These are phyloP conservation scores for Fragaria ananassa DNA, from an alignment of 306 rosid genomes.

Conservation along the genomic window DNA sequence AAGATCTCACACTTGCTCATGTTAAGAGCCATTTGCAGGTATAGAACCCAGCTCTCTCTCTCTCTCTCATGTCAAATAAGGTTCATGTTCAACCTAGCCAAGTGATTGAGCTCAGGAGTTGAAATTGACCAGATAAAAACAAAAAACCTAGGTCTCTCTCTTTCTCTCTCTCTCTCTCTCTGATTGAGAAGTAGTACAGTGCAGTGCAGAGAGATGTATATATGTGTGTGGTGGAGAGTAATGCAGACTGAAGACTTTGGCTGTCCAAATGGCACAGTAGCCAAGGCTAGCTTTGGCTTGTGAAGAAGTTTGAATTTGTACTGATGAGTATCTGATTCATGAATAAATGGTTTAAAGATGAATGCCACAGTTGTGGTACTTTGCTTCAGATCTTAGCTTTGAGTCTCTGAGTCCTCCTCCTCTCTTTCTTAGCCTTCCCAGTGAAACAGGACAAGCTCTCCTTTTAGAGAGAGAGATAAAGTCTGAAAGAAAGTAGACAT, in stretches of 20 bases:
- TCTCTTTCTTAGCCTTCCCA: no score
- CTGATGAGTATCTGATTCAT: slow-evolving; percentile 13
- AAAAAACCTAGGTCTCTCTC: not conserved
- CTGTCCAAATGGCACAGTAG: slow-evolving; percentile 52
- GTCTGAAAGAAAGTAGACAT: slow-evolving; percentile 59
- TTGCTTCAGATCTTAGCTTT: not conserved
- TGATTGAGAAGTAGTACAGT: not conserved
- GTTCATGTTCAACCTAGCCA: slow-evolving; percentile 1
- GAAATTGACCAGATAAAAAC: not conserved
- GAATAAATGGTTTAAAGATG: slow-evolving; percentile 26
- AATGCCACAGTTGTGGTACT: slow-evolving; percentile 34
- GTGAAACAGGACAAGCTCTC: slow-evolving; percentile 66
- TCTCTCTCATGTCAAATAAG: no score
- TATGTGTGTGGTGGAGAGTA: slow-evolving; percentile 20
- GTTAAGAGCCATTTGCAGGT: slow-evolving; percentile 99
- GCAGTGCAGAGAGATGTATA: slow-evolving; percentile 3
- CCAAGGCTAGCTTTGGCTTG: slow-evolving; percentile 30
- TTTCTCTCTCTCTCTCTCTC: not conserved
- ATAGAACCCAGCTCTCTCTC: slow-evolving; percentile 16
- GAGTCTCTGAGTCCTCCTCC: not conserved
- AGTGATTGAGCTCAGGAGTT: not conserved
- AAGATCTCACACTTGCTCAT: slow-evolving; percentile 94
- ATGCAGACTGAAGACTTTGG: slow-evolving; percentile 38
- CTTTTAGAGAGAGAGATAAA: slow-evolving; percentile 45
- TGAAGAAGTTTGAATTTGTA: slow-evolving; percentile 6